Base-by-base conservation (phyloP, 108 stramenopile species). In the Cyclotella kingstonii region DNA sequence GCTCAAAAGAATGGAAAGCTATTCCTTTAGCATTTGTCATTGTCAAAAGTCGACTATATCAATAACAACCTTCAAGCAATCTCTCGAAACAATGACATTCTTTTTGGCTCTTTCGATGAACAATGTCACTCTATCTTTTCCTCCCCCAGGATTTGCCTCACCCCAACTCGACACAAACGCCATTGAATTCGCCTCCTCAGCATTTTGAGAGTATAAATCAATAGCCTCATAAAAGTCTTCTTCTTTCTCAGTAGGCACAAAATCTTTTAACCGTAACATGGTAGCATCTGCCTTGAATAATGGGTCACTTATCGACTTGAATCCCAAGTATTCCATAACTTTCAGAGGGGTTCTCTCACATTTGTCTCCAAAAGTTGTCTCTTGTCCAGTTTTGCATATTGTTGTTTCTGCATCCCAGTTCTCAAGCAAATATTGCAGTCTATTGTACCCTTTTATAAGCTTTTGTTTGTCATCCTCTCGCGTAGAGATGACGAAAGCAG, bases 371-470 rank as follows among this genome's bases (percentile, higher is more conserved):
- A 70, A 78, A 23, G 60, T 70, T 30, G 74, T 80, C 60, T 78
- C 73, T 23, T 73, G 60, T 19, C 77, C 76, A 18, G 43, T 82
- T 43, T 78, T 79, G 55, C 91, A 93, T 5, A 87, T 44, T 26
- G 87, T 93, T 2, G 91, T 93, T 65, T 89, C 86, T 9, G 70
- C 70, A 35, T 85, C 91, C 87, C 87, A 93, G 60, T 93, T 85
- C 33, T 85, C 84, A 5, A 93, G 58, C 3, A 93, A 73, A 47
- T 89, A 89, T 30, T 75, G 67, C 10, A 93, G 77, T 45, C 86
- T 55, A 28, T 82, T 57, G 78, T 90, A 87, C 8, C 90, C 90
- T 42, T 77, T 73, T 25, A 80, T 57, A 14, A 91, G 67, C 12
- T 86, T 91, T 14, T 60, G 68, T 57, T 81, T 85, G 66, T 91